Percentiles rank a stretch among this genome's conserved stretches.
These are phyloP conservation scores for Plasmodium blacklocki DNA, from an alignment of 169 alveolate genomes.

Conservation along the genomic window DNA sequence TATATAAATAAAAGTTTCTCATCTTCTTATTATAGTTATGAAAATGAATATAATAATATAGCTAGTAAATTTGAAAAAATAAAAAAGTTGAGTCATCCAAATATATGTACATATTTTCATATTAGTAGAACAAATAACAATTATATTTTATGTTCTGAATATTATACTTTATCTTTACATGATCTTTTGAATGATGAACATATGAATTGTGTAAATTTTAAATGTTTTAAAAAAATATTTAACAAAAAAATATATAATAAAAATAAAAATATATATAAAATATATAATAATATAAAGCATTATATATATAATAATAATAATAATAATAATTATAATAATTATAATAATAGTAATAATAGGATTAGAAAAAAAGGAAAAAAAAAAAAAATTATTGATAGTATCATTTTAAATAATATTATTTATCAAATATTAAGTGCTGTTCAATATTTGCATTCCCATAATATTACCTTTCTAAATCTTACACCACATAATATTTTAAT, in stretches of 20 bases:
- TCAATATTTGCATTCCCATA: conserved; percentile 27
- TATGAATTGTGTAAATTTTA: conserved; percentile 7
- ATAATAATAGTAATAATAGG: too few relatives aligned
- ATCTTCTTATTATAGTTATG: background rate
- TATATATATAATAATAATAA: background rate
- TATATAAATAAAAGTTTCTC: too few relatives aligned
- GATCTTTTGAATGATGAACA: conserved; percentile 34
- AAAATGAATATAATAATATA: conserved; percentile 22
- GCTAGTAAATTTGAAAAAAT: conserved; percentile 58
- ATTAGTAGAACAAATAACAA: conserved; percentile 30
- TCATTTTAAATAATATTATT: conserved; percentile 12
- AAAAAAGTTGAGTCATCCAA: conserved; percentile 39
- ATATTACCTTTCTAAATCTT: conserved; percentile 12
- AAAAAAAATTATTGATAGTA: conserved; percentile 21
- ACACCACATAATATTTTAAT: conserved; percentile 20
- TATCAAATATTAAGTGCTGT: conserved; percentile 31
- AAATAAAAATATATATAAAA: too few relatives aligned
- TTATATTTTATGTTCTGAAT: conserved; percentile 40
- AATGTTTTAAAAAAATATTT: conserved; percentile 4
- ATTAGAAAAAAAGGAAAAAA: background rate
- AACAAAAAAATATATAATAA: background rate
- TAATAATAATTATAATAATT: background rate
- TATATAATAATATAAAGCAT: too few relatives aligned
- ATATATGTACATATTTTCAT: conserved; percentile 47
- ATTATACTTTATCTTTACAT: conserved; percentile 32